Conservation (phyloP, 768 basidiomycete species). For the Cystobasidium ongulense region DNA sequence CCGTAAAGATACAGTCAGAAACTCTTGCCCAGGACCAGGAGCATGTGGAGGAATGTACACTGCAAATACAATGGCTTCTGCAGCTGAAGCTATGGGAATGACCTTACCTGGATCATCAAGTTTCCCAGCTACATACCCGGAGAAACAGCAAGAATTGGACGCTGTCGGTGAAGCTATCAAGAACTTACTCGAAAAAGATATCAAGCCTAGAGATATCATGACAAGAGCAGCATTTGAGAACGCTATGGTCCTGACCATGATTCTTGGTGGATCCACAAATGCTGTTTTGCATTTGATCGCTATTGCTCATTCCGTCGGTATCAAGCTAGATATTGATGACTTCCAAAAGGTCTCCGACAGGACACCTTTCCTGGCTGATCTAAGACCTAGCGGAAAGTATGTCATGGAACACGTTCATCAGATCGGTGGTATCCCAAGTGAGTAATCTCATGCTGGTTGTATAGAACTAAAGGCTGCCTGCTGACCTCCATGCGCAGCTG, state of each 20-base stretch:
- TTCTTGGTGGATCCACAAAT: slow-evolving; percentile 94
- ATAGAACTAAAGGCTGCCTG: not conserved
- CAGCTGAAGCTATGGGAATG: slow-evolving; percentile 93
- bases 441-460: slow-evolving; percentile 42
- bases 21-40: slow-evolving; percentile 95
- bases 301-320: slow-evolving; percentile 88
- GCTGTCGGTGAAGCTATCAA: slow-evolving; percentile 73
- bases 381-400: slow-evolving; percentile 96
- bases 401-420: slow-evolving; percentile 97
- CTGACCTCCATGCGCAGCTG: slow-evolving; percentile 47
- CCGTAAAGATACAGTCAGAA: slow-evolving; percentile 76
- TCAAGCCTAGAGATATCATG: slow-evolving; percentile 93
- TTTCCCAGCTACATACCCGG: slow-evolving; percentile 83
- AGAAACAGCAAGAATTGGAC: slow-evolving; percentile 78
- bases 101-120: slow-evolving; percentile 92
- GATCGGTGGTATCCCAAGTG: slow-evolving; percentile 92
- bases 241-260: slow-evolving; percentile 94
- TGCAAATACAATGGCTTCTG: slow-evolving; percentile 94
- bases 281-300: slow-evolving; percentile 95
- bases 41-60: slow-evolving; percentile 64
- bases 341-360: slow-evolving; percentile 89
- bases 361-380: slow-evolving; percentile 85
- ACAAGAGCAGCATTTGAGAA: slow-evolving; percentile 93
- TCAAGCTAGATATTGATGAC: slow-evolving; percentile 79
- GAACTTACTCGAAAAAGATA: slow-evolving; percentile 79